phyloP scores from a whole-genome alignment of 805 yeast species.

The Metschnikowia dekortorum region DNA sequence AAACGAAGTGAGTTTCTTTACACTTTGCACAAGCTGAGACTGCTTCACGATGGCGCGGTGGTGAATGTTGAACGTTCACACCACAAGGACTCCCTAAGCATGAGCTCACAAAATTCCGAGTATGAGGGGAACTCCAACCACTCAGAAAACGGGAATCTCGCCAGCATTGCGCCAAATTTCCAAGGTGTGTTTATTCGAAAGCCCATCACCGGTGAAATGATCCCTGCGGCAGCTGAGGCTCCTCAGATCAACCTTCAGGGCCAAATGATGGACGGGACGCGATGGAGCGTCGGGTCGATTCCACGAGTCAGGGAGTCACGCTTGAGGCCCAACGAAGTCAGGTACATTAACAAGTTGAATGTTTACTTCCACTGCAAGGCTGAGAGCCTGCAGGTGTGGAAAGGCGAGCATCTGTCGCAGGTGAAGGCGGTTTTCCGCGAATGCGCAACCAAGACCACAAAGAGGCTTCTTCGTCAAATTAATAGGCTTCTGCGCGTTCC shows the following conservation, averaged over 20 bases:
- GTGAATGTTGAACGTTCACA: not conserved
- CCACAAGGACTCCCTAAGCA: not conserved
- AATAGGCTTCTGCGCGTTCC: conserved; percentile 20
- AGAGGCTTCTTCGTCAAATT: conserved; percentile 33
- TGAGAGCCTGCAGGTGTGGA: conserved; percentile 7
- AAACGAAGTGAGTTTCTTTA: conserved; percentile 5
- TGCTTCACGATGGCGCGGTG: conserved; percentile 4
- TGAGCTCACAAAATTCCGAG: not conserved
- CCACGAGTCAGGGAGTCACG: conserved; percentile 31
- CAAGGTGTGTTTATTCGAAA: not conserved
- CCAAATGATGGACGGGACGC: conserved; percentile 6
- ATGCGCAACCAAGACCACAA: conserved; percentile 33
- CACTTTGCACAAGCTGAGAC: conserved; percentile 3
- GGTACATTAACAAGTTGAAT: conserved; percentile 31
- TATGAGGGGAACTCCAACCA: not conserved
- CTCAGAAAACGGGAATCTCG: too few species aligned
- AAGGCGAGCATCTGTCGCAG: conserved; percentile 19
- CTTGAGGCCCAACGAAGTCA: conserved; percentile 16
- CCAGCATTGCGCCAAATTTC: not conserved
- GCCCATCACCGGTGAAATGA: conserved; percentile 8
- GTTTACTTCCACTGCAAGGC: conserved; percentile 37
- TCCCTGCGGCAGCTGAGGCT: conserved; percentile 4
- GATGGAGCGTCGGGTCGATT: conserved; percentile 38
- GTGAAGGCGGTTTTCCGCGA: conserved; percentile 41
- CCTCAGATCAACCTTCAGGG: conserved; percentile 9